phyloP scores from a whole-genome alignment of 2,329 filamentous ascomycete species.

The Penicillium sp. region DNA sequence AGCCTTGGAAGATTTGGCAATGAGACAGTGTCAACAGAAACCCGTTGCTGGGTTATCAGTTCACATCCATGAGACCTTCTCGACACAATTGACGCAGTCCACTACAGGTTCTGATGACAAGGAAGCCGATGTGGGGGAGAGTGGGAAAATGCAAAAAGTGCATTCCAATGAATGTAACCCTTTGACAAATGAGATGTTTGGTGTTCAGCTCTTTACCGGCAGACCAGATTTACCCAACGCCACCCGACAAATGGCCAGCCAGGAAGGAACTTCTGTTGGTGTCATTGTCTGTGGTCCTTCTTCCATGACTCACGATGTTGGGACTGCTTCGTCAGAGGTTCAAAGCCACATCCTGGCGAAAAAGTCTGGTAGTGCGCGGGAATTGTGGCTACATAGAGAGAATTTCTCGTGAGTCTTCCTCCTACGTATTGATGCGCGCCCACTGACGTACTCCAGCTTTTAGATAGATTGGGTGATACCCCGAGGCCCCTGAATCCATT shows the following conservation, averaged over 20 bases:
- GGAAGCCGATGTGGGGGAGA: not conserved
- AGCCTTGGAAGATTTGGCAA: constrained; percentile 14
- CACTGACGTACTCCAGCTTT: not conserved
- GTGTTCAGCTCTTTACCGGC: constrained; percentile 12
- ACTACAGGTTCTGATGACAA: not conserved
- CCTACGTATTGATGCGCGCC: not conserved
- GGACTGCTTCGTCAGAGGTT: constrained; percentile 48
- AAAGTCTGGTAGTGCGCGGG: constrained; percentile 18
- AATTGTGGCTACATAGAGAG: constrained; percentile 51
- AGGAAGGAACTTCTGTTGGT: constrained; percentile 11
- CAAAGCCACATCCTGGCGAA: constrained; percentile 40
- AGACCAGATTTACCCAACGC: constrained; percentile 11
- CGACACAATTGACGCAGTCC: not conserved
- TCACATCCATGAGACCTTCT: constrained; percentile 17
- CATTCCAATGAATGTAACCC: constrained; percentile 10
- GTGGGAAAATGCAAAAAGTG: constrained; percentile 1
- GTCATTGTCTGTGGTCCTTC: constrained; percentile 19
- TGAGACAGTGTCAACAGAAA: constrained; percentile 7
- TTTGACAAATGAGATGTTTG: constrained; percentile 8
- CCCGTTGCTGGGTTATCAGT: constrained; percentile 10
- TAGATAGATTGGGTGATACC: not conserved
- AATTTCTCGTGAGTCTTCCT: constrained; percentile 46
- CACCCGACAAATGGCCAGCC: constrained; percentile 4
- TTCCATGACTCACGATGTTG: constrained; percentile 41
- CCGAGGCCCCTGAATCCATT: not conserved